These are phyloP conservation scores for Shiraia bambusicola DNA, from an alignment of 2,329 filamentous ascomycete genomes.

Conservation along the genomic window DNA sequence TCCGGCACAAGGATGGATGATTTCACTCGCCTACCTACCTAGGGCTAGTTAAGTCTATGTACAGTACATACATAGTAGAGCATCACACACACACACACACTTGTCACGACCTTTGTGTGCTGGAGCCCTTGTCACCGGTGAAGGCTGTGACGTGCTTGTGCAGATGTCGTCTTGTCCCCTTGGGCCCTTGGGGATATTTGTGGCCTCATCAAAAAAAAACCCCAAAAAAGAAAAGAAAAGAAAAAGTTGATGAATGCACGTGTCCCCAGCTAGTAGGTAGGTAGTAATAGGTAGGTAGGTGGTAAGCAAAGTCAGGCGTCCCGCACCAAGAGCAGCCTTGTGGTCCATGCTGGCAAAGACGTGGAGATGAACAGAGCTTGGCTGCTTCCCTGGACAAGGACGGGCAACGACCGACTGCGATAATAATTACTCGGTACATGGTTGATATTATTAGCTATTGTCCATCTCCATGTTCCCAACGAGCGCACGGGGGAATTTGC, in stretches of 20 bases:
- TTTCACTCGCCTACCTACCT: not conserved
- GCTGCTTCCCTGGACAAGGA: constrained; percentile 22
- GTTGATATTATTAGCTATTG: too few relatives aligned
- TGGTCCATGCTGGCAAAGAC: constrained; percentile 25
- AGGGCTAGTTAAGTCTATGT: too few relatives aligned
- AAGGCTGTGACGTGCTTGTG: constrained; percentile 16
- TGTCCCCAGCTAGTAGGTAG: constrained; percentile 16
- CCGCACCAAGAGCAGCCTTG: constrained; percentile 25
- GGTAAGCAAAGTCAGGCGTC: constrained; percentile 30
- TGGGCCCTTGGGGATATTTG: not conserved
- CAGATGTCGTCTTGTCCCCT: constrained; percentile 9
- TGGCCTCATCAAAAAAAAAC: not conserved
- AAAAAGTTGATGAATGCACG: constrained; percentile 14
- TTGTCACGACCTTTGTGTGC: too few relatives aligned
- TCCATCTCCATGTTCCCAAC: constrained; percentile 9
- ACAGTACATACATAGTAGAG: too few relatives aligned
- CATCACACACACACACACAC: too few relatives aligned
- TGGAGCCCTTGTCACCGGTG: constrained; percentile 15
- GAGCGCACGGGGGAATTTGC: constrained; percentile 31
- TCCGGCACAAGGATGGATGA: constrained; percentile 24
- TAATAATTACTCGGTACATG: too few relatives aligned
- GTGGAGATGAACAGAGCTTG: constrained; percentile 36
- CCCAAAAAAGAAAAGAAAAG: not conserved
- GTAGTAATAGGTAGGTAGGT: constrained; percentile 26
- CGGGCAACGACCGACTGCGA: constrained; percentile 26